These are phyloP conservation scores for Myxozyma sirexii DNA, from an alignment of 805 yeast species.

Conservation along the genomic window DNA sequence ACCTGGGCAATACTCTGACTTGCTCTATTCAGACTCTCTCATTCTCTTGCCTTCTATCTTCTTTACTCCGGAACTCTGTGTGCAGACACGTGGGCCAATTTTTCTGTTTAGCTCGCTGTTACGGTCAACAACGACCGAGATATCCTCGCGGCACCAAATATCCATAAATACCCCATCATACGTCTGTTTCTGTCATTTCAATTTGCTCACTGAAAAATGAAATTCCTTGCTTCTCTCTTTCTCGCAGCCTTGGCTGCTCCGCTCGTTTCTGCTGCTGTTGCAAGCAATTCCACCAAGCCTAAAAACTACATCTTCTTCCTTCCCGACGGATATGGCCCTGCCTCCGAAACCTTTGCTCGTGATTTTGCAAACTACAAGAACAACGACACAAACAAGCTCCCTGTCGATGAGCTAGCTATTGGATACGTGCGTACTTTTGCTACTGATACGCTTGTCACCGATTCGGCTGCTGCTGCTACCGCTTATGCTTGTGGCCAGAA, in stretches of 20 bases:
- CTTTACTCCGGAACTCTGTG: no score
- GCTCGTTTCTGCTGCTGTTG: neutral
- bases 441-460: constrained; percentile 75
- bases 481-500: constrained; percentile 86
- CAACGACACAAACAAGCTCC: constrained; percentile 41
- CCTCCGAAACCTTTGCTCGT: constrained; percentile 34
- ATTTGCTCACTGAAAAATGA: constrained; percentile 9
- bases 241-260: constrained; percentile 8
- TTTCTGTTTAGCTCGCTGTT: no score
- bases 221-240: neutral
- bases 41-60: no score
- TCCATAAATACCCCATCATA: no score
- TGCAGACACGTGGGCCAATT: no score
- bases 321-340: constrained; percentile 37
- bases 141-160: neutral
- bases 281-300: constrained; percentile 11
- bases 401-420: constrained; percentile 61
- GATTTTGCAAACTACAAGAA: constrained; percentile 26
- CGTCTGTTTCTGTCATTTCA: no score
- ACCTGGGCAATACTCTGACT: no score
- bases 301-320: constrained; percentile 29
- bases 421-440: constrained; percentile 89
- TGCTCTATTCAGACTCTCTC: no score
- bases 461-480: constrained; percentile 97
- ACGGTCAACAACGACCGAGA: constrained; percentile 11